These are phyloP conservation scores for Fusarium caatingaense DNA, from an alignment of 2,329 filamentous ascomycete species.

Conservation along the genomic window DNA sequence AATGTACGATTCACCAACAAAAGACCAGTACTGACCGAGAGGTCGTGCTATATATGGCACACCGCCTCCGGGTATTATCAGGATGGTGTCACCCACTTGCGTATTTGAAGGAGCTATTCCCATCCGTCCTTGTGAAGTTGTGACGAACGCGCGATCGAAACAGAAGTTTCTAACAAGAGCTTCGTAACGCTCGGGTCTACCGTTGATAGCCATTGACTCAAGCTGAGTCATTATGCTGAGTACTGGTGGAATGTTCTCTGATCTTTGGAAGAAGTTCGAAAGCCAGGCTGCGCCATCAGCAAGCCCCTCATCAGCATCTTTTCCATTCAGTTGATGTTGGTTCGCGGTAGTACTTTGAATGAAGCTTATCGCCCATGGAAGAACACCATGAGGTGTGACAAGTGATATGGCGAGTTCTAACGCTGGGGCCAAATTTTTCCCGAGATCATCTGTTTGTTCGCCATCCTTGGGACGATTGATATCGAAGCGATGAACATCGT, in stretches of 20 bases:
- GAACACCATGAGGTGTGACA: neutral
- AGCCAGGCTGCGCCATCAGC: neutral
- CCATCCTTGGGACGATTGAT: neutral
- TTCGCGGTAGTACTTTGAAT: neutral
- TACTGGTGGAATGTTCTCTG: neutral
- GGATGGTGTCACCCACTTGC: neutral
- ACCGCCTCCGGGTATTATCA: neutral
- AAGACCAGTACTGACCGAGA: neutral
- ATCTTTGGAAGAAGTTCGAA: neutral
- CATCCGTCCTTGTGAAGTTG: neutral
- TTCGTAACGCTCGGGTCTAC: neutral
- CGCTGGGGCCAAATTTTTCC: neutral
- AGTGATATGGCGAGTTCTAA: neutral
- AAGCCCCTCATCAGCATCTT: neutral
- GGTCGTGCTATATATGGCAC: neutral
- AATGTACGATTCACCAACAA: neutral
- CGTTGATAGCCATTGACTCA: accelerated
- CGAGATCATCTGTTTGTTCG: neutral
- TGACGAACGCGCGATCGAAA: neutral
- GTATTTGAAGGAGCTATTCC: neutral
- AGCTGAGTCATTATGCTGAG: neutral
- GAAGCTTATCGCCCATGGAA: neutral
- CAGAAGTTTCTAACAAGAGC: neutral
- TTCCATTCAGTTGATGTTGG: neutral
- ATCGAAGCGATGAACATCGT: neutral